Conservation (phyloP, 2,329 filamentous ascomycete genomes). For the Talaromyces sp. region DNA sequence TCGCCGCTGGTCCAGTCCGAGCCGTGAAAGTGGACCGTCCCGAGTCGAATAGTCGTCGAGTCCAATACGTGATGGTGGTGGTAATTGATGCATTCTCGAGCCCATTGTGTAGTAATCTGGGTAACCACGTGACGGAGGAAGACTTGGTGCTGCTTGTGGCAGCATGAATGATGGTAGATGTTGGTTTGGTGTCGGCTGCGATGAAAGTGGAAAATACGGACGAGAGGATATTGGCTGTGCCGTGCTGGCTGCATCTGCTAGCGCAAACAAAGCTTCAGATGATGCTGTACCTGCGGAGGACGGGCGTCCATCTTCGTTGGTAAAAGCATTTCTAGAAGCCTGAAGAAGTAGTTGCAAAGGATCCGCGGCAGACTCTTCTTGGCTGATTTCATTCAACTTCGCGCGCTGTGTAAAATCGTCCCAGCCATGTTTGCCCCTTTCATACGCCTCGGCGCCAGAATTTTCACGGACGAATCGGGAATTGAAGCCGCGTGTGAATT, state of each 20-base stretch:
- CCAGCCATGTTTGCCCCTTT: conserved; percentile 37
- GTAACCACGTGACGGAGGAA: conserved; percentile 34
- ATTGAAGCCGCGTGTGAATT: conserved; percentile 34
- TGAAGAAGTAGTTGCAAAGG: conserved; percentile 29
- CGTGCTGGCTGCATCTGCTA: conserved; percentile 33
- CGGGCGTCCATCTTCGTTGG: conserved; percentile 17
- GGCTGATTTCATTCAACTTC: conserved; percentile 37
- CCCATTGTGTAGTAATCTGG: conserved; percentile 38
- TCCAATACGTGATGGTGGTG: conserved; percentile 38
- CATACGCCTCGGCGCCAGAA: conserved; percentile 33
- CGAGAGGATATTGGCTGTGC: conserved; percentile 32
- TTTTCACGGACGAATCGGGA: conserved; percentile 35
- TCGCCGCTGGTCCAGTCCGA: conserved; percentile 5
- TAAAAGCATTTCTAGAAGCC: conserved; percentile 27
- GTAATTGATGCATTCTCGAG: conserved; percentile 36
- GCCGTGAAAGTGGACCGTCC: conserved; percentile 28
- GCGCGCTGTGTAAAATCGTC: conserved; percentile 41
- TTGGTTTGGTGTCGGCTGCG: conserved; percentile 10
- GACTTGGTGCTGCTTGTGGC: conserved; percentile 25
- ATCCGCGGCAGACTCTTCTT: conserved; percentile 25
- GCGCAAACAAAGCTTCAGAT: conserved; percentile 31
- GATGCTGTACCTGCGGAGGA: conserved; percentile 16
- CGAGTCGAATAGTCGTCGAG: conserved; percentile 29
- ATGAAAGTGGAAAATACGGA: neutral
- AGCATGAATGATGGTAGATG: conserved; percentile 33